Conservation (phyloP, 371 early-diverging fungal genomes). For the Choanephora cucurbitarum region DNA sequence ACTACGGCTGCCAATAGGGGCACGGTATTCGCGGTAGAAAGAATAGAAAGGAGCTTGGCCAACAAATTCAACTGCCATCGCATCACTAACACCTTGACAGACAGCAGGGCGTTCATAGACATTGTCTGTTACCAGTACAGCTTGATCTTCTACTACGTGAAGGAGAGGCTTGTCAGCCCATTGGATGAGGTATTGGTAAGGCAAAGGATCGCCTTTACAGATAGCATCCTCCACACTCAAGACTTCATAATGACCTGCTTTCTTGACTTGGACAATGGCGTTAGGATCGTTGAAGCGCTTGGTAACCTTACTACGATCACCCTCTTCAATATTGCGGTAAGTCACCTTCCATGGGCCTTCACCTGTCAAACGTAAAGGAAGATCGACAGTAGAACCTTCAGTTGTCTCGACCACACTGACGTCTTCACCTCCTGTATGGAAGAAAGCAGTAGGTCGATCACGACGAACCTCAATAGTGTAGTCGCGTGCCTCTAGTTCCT, state of each 20-base stretch:
- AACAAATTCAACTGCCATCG: constrained; percentile 38
- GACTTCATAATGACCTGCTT: constrained; percentile 47
- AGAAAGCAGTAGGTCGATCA: constrained; percentile 51
- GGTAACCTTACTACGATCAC: constrained; percentile 14
- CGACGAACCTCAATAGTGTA: constrained; percentile 50
- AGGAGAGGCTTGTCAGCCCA: constrained; percentile 48
- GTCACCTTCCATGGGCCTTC: constrained; percentile 50
- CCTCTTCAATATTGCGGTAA: constrained; percentile 39
- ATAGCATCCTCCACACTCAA: constrained; percentile 45
- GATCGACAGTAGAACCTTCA: constrained; percentile 31
- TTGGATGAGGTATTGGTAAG: constrained; percentile 32
- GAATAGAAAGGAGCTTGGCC: constrained; percentile 47
- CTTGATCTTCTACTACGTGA: constrained; percentile 34
- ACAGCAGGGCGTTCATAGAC: constrained; percentile 43
- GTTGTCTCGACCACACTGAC: constrained; percentile 28
- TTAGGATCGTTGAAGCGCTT: constrained; percentile 44
- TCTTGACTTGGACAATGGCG: constrained; percentile 33
- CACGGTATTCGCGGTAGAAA: constrained; percentile 29
- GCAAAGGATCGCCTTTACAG: constrained; percentile 47
- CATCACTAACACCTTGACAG: constrained; percentile 47
- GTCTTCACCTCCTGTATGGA: constrained; percentile 26
- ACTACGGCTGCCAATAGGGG: background rate
- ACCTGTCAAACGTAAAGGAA: constrained; percentile 49
- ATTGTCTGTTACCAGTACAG: constrained; percentile 10
- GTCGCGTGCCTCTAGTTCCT: constrained; percentile 47